Evolutionary conservation across 1,284 basidiomycete species (phyloP), one percentile per base, ranked within the genome.

Genomic region (Ustilago sp.): DNA sequence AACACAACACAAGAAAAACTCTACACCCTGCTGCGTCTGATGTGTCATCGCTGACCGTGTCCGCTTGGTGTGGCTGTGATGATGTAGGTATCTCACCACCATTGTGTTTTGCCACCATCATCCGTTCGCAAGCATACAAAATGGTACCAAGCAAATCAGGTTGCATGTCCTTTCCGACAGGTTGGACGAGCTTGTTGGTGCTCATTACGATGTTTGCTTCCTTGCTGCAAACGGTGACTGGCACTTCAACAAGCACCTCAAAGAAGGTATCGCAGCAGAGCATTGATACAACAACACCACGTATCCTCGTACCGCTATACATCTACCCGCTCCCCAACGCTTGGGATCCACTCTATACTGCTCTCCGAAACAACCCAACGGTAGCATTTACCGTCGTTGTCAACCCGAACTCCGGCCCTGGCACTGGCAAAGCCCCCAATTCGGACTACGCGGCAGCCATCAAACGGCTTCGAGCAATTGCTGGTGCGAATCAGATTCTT

Each of bases 361-460:
- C 67, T 11, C 59, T 69, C 52, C 52, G 41, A 17, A 34, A 54
- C 36, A 63, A 63, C 50, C 67, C 67, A 3, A 36, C 61, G 1
- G 67, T 57, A 5, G 67, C 67, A 5, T 69, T 69, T 32, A 60
- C 60, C 12, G 57, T 63, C 35, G 55, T 63, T 53, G 56, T 69
- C 61, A 69, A 69, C 45, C 67, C 67, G 43, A 56, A 69, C n/a
- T 69, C 67, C 1, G 67, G 67, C 2, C 67, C 67, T 12, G 67
- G 61, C 19, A 3, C 6, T 2, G 41, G 47, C 36, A 47, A 8
- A 2, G 32, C 56, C 6, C 67, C 67, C 12, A 34, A 48, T n/a
- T 35, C 60, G 11, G 57, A 69, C 39, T 69, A 69, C 34, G 38
- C 52, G 1, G 36, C 32, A 0, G 57, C 61, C 12, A 69, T 69